Percentiles rank a stretch among this genome's conserved stretches.
phyloP scores from a whole-genome alignment of 805 yeast species.

The Jamesozyma rosinii region DNA sequence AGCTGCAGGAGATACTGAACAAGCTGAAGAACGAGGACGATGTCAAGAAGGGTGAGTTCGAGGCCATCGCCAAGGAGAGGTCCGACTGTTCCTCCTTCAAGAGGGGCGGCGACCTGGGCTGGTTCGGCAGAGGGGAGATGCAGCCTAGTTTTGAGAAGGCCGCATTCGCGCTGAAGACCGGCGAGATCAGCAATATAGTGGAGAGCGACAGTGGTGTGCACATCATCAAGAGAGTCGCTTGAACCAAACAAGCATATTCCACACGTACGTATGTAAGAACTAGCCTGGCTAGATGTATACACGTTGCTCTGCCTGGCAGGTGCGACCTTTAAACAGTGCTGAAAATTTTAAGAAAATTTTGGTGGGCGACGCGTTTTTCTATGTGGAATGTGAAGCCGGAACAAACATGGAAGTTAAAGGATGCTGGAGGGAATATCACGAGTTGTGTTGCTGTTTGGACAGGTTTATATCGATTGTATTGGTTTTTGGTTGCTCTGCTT shows the following conservation, averaged over 20 bases:
- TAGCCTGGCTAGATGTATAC: not conserved
- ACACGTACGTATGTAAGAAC: too few relatives aligned
- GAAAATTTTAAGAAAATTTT: too few relatives aligned
- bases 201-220: constrained; percentile 91
- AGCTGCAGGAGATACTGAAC: constrained; percentile 48
- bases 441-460: too few relatives aligned
- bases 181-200: constrained; percentile 72
- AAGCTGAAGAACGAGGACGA: constrained; percentile 46
- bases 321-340: too few relatives aligned
- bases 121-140: constrained; percentile 84
- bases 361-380: too few relatives aligned
- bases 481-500: too few relatives aligned
- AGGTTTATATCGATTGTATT: too few relatives aligned
- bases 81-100: constrained; percentile 84
- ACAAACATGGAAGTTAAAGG: too few relatives aligned
- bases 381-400: too few relatives aligned
- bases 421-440: too few relatives aligned
- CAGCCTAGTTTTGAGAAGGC: constrained; percentile 90
- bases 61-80: constrained; percentile 68
- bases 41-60: constrained; percentile 33
- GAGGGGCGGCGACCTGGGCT: constrained; percentile 88
- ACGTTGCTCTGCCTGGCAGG: not conserved
- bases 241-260: too few relatives aligned
- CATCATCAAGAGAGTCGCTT: constrained; percentile 68
- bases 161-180: constrained; percentile 70